phyloP scores from a whole-genome alignment of 2,329 filamentous ascomycete genomes.

The Sclerotiophoma versabilis region DNA sequence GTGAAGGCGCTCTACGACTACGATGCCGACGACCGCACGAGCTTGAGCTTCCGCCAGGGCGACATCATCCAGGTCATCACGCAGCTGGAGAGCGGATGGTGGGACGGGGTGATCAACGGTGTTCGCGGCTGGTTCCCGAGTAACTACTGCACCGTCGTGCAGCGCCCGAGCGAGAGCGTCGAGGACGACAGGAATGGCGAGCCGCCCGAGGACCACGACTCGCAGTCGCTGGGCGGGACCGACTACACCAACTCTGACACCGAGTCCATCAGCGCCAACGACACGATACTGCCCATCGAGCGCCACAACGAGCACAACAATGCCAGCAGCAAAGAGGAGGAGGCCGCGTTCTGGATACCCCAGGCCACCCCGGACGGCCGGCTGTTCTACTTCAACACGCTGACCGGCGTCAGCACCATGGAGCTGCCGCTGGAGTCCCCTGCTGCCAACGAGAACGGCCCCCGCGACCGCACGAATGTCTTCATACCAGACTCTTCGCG shows the following conservation, averaged over 20 bases:
- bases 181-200: slow-evolving; percentile 68
- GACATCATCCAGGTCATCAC: slow-evolving; percentile 99
- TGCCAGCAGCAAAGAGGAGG: slow-evolving; percentile 70
- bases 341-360: slow-evolving; percentile 97
- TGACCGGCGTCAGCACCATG: slow-evolving; percentile 93
- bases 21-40: slow-evolving; percentile 95
- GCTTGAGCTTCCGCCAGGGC: slow-evolving; percentile 93
- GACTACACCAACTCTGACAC: slow-evolving; percentile 53
- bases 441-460: slow-evolving; percentile 80
- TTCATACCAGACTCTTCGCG: slow-evolving; percentile 88
- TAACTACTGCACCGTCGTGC: slow-evolving; percentile 94
- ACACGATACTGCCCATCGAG: slow-evolving; percentile 68
- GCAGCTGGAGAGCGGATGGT: slow-evolving; percentile 97
- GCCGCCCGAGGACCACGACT: slow-evolving; percentile 47
- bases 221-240: slow-evolving; percentile 54
- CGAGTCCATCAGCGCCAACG: slow-evolving; percentile 52
- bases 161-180: slow-evolving; percentile 74
- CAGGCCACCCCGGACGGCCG: slow-evolving; percentile 93
- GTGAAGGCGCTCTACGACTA: slow-evolving; percentile 95
- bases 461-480: slow-evolving; percentile 86
- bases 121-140: slow-evolving; percentile 98
- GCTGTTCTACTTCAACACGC: slow-evolving; percentile 97
- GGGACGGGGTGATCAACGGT: slow-evolving; percentile 97
- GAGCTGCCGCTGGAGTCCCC: slow-evolving; percentile 94
- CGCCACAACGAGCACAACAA: slow-evolving; percentile 56